phyloP scores from a whole-genome alignment of 805 yeast species.

The Hanseniaspora lindneri region DNA sequence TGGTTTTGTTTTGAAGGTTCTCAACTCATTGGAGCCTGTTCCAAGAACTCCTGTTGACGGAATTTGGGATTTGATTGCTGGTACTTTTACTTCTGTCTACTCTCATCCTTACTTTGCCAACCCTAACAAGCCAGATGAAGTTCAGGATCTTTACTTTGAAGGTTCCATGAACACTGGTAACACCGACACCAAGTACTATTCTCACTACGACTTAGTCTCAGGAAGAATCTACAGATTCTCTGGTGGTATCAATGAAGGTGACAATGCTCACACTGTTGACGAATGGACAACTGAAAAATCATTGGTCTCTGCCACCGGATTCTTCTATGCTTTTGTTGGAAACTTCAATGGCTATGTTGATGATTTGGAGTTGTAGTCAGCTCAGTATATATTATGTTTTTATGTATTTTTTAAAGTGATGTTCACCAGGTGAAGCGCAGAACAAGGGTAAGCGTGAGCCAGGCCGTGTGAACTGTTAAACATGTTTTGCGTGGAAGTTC shows the following conservation, averaged over 20 bases:
- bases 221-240: slow-evolving; percentile 17
- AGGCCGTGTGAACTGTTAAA: too few species aligned
- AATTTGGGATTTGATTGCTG: slow-evolving; percentile 46
- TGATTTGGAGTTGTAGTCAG: slow-evolving; percentile 4
- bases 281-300: slow-evolving; percentile 17
- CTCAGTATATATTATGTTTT: too few species aligned
- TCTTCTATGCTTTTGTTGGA: slow-evolving; percentile 17
- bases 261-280: slow-evolving; percentile 18
- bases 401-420: too few species aligned
- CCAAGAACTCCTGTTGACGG: slow-evolving; percentile 39
- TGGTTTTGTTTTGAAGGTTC: slow-evolving; percentile 30
- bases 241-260: slow-evolving; percentile 14
- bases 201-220: slow-evolving; percentile 11
- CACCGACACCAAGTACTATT: slow-evolving; percentile 16
- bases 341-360: slow-evolving; percentile 17
- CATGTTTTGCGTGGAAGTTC: too few species aligned
- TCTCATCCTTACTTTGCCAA: slow-evolving; percentile 10
- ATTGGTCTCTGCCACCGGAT: slow-evolving; percentile 17
- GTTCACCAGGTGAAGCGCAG: too few species aligned
- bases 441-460: too few species aligned
- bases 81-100: slow-evolving; percentile 29
- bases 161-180: slow-evolving; percentile 17
- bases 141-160: slow-evolving; percentile 14
- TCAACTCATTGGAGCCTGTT: slow-evolving; percentile 36
- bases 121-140: slow-evolving; percentile 3